Evolutionary conservation across 352 stramenopile genomes (phyloP).

Genomic region (Thraustochytrium sp.): DNA sequence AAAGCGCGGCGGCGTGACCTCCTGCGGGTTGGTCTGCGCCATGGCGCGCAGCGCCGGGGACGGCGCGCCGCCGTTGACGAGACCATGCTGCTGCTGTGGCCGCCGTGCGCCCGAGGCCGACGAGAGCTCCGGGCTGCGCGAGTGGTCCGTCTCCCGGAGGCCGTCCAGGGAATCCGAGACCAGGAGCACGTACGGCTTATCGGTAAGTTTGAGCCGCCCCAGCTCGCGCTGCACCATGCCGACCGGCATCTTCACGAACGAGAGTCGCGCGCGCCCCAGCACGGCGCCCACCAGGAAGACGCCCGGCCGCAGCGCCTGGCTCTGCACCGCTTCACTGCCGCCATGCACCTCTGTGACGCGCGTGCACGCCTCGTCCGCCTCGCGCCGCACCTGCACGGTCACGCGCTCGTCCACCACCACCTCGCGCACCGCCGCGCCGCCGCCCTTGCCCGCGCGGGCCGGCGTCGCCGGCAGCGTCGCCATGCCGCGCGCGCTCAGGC

Average conservation of each 20-base stretch:
- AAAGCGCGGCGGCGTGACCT: neutral
- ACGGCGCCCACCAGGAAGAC: neutral
- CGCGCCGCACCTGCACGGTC: neutral
- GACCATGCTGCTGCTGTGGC: neutral
- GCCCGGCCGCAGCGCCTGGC: neutral
- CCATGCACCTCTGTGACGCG: neutral
- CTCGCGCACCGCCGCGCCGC: neutral
- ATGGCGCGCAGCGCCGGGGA: neutral
- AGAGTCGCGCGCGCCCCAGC: neutral
- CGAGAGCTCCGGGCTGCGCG: neutral
- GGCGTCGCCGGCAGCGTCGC: no score
- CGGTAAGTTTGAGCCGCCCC: neutral
- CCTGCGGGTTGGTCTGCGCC: conserved; percentile 9
- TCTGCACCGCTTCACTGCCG: no score
- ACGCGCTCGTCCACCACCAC: conserved; percentile 14
- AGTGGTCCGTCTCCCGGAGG: neutral
- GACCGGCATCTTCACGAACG: conserved; percentile 21
- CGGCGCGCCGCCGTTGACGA: neutral
- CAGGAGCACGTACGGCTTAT: neutral
- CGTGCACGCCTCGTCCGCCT: neutral
- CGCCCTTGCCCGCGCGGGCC: neutral
- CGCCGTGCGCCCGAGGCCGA: no score
- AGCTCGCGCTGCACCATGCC: conserved; percentile 15
- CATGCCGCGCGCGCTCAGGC: no score
- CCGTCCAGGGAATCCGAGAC: neutral